Conservation (phyloP, 345 rosid genomes). For the Reutealis trisperma region DNA sequence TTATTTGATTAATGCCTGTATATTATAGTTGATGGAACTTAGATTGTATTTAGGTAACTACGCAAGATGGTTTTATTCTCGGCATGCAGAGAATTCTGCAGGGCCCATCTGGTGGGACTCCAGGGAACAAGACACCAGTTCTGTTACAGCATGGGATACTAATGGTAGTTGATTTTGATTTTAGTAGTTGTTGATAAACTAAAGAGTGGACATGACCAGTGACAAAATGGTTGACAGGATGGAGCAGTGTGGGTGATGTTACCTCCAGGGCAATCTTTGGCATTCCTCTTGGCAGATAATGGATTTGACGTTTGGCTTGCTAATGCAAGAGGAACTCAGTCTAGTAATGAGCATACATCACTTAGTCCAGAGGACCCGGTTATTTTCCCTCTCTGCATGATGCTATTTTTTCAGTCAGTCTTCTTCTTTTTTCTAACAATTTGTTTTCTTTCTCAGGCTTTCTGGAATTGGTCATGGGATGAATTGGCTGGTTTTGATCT, state of each 20-base stretch:
- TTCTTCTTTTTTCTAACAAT: not conserved
- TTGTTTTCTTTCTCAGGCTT: slow-evolving; percentile 24
- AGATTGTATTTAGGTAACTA: slow-evolving; percentile 42
- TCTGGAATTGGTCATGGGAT: slow-evolving; percentile 53
- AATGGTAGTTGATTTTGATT: slow-evolving; percentile 27
- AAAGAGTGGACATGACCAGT: not conserved
- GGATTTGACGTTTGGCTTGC: slow-evolving; percentile 33
- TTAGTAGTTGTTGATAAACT: not conserved
- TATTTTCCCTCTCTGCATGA: not conserved
- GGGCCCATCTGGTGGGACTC: slow-evolving; percentile 30
- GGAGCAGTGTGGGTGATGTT: slow-evolving; percentile 22
- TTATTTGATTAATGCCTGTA: not conserved
- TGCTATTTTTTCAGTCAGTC: not conserved
- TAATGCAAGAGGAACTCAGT: slow-evolving; percentile 27
- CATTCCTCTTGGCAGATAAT: slow-evolving; percentile 29
- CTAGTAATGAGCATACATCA: slow-evolving; percentile 22
- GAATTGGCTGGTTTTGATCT: slow-evolving; percentile 36
- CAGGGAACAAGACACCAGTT: slow-evolving; percentile 37
- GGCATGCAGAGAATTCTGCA: slow-evolving; percentile 54
- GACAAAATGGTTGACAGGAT: slow-evolving; percentile 20
- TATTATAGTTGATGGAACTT: not conserved
- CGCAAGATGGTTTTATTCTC: slow-evolving; percentile 55
- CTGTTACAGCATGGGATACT: slow-evolving; percentile 51
- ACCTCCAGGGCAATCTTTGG: slow-evolving; percentile 22
- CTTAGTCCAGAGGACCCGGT: slow-evolving; percentile 21